phyloP scores from a whole-genome alignment of 768 basidiomycete species.

The Leccinum barrowsii region DNA sequence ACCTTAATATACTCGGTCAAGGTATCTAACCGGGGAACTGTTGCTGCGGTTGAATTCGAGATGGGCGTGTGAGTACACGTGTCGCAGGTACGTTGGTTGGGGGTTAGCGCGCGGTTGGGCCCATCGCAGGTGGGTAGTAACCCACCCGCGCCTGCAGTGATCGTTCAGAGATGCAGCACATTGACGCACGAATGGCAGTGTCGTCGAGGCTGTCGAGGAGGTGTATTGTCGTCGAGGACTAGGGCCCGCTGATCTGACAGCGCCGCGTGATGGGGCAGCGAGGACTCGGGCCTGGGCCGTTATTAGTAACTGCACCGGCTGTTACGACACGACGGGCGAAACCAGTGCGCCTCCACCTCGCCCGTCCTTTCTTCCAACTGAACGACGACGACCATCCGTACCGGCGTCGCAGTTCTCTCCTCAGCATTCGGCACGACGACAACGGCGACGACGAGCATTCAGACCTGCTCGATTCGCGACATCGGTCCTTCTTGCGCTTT shows the following conservation, averaged over 20 bases:
- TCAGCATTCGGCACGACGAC: constrained; percentile 11
- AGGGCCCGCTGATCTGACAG: constrained; percentile 12
- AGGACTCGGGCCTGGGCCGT: constrained; percentile 8
- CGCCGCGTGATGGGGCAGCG: constrained; percentile 24
- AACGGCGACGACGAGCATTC: constrained; percentile 12
- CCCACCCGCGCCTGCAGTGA: background rate
- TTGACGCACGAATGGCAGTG: background rate
- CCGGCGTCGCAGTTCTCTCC: constrained; percentile 6
- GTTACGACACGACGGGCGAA: constrained; percentile 33
- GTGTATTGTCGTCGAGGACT: constrained; percentile 8
- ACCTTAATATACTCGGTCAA: constrained; percentile 2
- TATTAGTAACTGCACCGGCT: constrained; percentile 26
- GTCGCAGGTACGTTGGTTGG: constrained; percentile 24
- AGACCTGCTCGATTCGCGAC: constrained; percentile 18
- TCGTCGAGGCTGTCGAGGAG: background rate
- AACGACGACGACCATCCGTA: constrained; percentile 22
- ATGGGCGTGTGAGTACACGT: constrained; percentile 35
- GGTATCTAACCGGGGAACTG: constrained; percentile 16
- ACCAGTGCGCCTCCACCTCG: constrained; percentile 28
- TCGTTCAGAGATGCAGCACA: background rate
- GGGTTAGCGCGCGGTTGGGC: constrained; percentile 25
- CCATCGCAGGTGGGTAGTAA: background rate
- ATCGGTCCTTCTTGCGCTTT: constrained; percentile 19
- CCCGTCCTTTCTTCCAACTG: constrained; percentile 17
- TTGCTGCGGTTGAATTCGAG: constrained; percentile 26